Evolutionary conservation across 106 monocot genomes (phyloP).

Genomic region (Agapanthus africanus): DNA sequence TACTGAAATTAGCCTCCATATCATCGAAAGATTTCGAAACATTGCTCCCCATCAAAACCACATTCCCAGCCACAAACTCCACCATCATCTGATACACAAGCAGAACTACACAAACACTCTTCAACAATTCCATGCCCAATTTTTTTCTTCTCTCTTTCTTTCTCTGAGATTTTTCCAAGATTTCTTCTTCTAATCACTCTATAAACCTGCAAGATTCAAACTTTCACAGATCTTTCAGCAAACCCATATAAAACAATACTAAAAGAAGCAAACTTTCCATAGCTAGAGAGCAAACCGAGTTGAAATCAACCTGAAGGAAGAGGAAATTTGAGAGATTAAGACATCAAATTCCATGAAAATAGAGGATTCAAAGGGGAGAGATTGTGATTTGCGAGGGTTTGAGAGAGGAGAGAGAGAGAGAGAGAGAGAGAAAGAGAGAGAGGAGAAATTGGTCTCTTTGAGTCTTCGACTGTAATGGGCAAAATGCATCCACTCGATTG

Average conservation of each 20-base stretch:
- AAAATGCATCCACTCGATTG: no score
- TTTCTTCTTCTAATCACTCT: background rate
- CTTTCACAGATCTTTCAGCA: background rate
- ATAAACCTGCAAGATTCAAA: background rate
- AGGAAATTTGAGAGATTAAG: background rate
- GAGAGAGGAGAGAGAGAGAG: no score
- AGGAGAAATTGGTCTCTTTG: background rate
- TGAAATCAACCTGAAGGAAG: background rate
- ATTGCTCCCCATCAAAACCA: slow-evolving; percentile 17
- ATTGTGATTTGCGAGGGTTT: no score
- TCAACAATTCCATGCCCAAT: background rate
- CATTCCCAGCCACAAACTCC: slow-evolving; percentile 9
- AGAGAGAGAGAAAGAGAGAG: no score
- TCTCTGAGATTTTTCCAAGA: background rate
- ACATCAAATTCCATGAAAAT: background rate
- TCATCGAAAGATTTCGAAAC: slow-evolving; percentile 11
- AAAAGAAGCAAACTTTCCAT: background rate
- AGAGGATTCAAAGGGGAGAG: no score
- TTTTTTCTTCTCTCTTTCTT: background rate
- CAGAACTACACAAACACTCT: background rate
- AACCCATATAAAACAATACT: background rate
- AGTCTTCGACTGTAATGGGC: background rate
- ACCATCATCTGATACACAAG: slow-evolving; percentile 4
- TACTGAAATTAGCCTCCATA: slow-evolving; percentile 19
- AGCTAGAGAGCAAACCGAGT: no score